phyloP scores from a whole-genome alignment of 2,329 filamentous ascomycete species.

The Emergomyces orientalis region DNA sequence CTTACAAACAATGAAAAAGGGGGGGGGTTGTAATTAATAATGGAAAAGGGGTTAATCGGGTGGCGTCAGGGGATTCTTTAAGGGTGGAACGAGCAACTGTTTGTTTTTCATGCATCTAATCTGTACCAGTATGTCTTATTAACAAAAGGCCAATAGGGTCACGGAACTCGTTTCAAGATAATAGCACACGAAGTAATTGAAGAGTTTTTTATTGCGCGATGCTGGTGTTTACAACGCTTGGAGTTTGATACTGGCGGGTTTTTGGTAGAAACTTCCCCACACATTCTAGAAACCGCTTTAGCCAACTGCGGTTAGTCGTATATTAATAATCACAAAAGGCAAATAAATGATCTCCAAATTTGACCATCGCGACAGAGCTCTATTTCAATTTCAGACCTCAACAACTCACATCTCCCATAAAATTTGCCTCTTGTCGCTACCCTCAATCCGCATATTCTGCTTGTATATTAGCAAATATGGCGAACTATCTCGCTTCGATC shows the following conservation, averaged over 20 bases:
- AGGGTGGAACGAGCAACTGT: background rate
- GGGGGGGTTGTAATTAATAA: background rate
- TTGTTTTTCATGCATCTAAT: background rate
- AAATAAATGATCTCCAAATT: background rate
- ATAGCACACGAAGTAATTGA: background rate
- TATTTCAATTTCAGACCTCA: background rate
- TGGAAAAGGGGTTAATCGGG: background rate
- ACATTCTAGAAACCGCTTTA: background rate
- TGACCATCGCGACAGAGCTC: background rate
- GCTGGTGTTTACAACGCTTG: too few species aligned
- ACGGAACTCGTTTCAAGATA: background rate
- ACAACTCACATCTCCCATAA: background rate
- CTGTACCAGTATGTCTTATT: background rate
- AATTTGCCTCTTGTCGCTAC: background rate
- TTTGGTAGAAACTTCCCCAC: background rate
- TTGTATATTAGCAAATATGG: slow-evolving; percentile 49
- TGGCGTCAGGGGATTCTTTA: background rate
- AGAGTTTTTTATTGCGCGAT: background rate
- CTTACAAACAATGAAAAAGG: background rate
- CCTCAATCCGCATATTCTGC: background rate
- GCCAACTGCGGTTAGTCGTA: background rate
- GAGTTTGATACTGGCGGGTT: too few species aligned
- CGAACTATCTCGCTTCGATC: slow-evolving; percentile 97
- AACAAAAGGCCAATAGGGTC: background rate
- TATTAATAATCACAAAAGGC: background rate